Evolutionary conservation across 192 early-diverging fungal species (phyloP).

Genomic region (Entomortierella beljakovae): DNA sequence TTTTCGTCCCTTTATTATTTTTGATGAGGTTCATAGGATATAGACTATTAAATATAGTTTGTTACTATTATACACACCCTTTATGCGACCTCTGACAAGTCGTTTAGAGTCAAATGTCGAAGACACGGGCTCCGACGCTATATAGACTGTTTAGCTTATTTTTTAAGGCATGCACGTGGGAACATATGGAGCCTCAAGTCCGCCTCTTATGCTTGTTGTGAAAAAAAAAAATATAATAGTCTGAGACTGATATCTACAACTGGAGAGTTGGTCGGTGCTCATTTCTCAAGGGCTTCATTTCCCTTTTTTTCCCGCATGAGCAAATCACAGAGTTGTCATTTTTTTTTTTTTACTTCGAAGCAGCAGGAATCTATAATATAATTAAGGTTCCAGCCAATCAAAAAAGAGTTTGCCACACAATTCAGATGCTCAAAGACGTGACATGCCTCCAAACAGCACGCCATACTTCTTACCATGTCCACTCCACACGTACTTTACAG

Average conservation of each 20-base stretch:
- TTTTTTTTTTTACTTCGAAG: neutral
- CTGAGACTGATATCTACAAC: neutral
- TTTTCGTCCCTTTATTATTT: no score
- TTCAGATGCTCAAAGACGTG: conserved; percentile 30
- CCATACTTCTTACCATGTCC: neutral
- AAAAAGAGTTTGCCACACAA: conserved; percentile 11
- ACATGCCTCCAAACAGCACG: conserved; percentile 28
- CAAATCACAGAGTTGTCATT: neutral
- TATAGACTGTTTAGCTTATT: no score
- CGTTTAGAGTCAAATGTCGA: no score
- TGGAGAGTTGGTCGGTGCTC: conserved; percentile 14
- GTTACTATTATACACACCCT: no score
- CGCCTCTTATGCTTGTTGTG: neutral
- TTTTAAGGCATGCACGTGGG: no score
- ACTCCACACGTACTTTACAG: no score
- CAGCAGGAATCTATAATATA: neutral
- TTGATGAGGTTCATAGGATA: no score
- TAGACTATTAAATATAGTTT: no score
- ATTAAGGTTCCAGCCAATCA: conserved; percentile 23
- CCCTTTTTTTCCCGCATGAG: neutral
- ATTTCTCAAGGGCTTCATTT: neutral
- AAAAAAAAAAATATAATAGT: no score
- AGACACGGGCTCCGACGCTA: no score
- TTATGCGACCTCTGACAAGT: no score
- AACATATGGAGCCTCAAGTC: neutral